A percentile compares a stretch with the other conserved stretches of the same genome.
Conservation (phyloP, 139 green algal genomes). For the Chlorella sp. region DNA sequence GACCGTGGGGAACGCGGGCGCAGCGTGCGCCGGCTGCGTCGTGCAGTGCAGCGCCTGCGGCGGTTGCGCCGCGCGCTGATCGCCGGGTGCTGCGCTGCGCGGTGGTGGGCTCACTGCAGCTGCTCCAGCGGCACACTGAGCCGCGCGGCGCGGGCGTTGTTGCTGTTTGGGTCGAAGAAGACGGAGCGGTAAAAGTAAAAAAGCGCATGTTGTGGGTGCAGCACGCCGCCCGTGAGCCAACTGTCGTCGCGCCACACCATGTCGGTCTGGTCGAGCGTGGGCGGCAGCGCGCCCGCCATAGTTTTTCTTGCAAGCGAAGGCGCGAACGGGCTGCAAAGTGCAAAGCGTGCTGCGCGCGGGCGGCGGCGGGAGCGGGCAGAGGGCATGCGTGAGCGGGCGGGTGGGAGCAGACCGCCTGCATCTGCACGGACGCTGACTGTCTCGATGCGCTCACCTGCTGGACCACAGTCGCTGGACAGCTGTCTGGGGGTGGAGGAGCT, state of each 20-base stretch:
- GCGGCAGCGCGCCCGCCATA: too few relatives aligned
- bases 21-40: neutral
- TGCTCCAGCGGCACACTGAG: constrained; percentile 28
- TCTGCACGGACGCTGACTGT: too few relatives aligned
- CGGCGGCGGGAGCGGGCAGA: too few relatives aligned
- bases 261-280: constrained; percentile 40
- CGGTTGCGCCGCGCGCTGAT: neutral
- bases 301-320: too few relatives aligned
- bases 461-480: too few relatives aligned
- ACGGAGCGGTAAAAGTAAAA: constrained; percentile 83
- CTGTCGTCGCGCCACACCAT: constrained; percentile 54
- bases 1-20: neutral
- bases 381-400: too few relatives aligned
- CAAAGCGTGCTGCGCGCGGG: too few relatives aligned
- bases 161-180: constrained; percentile 81
- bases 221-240: constrained; percentile 43
- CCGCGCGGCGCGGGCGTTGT: constrained; percentile 65
- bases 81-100: too few relatives aligned
- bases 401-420: too few relatives aligned
- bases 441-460: too few relatives aligned
- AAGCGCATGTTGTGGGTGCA: constrained; percentile 63
- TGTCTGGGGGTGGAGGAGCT: too few relatives aligned
- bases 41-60: neutral
- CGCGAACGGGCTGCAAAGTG: too few relatives aligned
- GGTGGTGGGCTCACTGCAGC: constrained; percentile 19